Evolutionary conservation across 2,329 filamentous ascomycete genomes (phyloP).

Genomic region (Aspergillus sclerotialis): DNA sequence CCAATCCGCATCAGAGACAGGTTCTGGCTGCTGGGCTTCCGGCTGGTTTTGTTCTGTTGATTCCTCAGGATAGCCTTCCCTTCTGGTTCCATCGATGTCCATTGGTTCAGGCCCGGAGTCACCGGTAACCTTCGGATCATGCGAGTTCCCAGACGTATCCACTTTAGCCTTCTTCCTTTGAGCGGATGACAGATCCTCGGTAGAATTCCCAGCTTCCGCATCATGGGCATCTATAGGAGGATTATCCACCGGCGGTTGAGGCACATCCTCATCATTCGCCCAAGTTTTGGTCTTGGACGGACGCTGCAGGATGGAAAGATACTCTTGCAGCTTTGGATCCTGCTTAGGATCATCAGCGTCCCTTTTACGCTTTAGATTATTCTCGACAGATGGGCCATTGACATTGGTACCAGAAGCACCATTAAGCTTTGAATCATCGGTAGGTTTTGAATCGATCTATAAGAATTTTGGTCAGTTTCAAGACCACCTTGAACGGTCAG

Average conservation of each 20-base stretch:
- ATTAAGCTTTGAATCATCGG: slow-evolving; percentile 16
- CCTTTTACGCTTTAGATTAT: slow-evolving; percentile 35
- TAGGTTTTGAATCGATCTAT: slow-evolving; percentile 34
- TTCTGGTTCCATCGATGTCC: slow-evolving; percentile 16
- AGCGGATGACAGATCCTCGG: slow-evolving; percentile 32
- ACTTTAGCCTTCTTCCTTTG: slow-evolving; percentile 38
- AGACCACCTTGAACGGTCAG: slow-evolving; percentile 33
- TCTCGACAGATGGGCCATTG: slow-evolving; percentile 17
- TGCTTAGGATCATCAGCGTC: slow-evolving; percentile 53
- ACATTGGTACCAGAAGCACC: slow-evolving; percentile 14
- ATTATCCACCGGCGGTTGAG: slow-evolving; percentile 16
- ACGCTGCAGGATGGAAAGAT: slow-evolving; percentile 71
- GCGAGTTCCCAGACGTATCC: slow-evolving; percentile 56
- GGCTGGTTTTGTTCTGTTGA: slow-evolving; percentile 10
- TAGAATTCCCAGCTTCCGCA: slow-evolving; percentile 11
- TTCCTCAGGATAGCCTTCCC: slow-evolving; percentile 11
- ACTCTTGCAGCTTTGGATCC: slow-evolving; percentile 80
- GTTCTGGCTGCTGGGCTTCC: slow-evolving; percentile 20
- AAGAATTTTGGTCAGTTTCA: slow-evolving; percentile 32
- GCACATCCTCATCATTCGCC: slow-evolving; percentile 47
- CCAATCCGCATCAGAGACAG: slow-evolving; percentile 76
- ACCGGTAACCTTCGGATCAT: slow-evolving; percentile 1
- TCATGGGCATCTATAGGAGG: slow-evolving; percentile 14
- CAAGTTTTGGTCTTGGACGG: slow-evolving; percentile 58
- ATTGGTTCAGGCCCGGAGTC: slow-evolving; percentile 15